Evolutionary conservation across 2,329 filamentous ascomycete species (phyloP).

Genomic region (Aaosphaeria arxii): DNA sequence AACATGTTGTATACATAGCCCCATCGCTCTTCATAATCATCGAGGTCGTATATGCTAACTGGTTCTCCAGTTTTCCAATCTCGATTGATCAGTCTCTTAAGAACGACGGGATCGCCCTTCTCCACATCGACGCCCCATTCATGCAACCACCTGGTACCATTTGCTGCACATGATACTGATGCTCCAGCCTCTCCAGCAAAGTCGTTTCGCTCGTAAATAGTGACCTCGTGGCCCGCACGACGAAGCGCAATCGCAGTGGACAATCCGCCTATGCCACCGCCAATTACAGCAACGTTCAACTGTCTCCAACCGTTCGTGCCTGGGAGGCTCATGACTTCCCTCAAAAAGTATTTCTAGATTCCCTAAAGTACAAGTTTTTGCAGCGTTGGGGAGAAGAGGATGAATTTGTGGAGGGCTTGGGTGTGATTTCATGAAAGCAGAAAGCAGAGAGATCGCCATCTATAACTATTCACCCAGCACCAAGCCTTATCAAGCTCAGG

Average conservation of each 20-base stretch:
- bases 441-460: too few species aligned
- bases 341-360: too few species aligned
- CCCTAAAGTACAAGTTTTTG: too few species aligned
- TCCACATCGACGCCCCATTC: slow-evolving; percentile 65
- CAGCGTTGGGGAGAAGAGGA: too few species aligned
- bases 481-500: too few species aligned
- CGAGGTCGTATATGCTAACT: slow-evolving; percentile 61
- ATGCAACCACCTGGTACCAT: slow-evolving; percentile 67
- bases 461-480: too few species aligned
- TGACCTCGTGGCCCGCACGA: slow-evolving; percentile 54
- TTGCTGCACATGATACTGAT: slow-evolving; percentile 57
- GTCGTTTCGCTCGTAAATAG: slow-evolving; percentile 64
- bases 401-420: too few species aligned
- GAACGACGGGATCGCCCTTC: slow-evolving; percentile 63
- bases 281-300: slow-evolving; percentile 43
- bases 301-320: slow-evolving; percentile 16
- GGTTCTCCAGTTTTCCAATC: slow-evolving; percentile 69
- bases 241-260: slow-evolving; percentile 51
- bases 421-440: too few species aligned
- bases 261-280: slow-evolving; percentile 55
- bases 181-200: slow-evolving; percentile 65
- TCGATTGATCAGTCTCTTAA: slow-evolving; percentile 65
- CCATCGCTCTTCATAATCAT: slow-evolving; percentile 64
- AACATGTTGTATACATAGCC: slow-evolving; percentile 66
- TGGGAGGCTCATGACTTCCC: slow-evolving; percentile 2